Percentiles rank a stretch among this genome's conserved stretches.
These are phyloP conservation scores for Yamadazyma trypodendri DNA, from an alignment of 1,139 yeast genomes.

Conservation along the genomic window DNA sequence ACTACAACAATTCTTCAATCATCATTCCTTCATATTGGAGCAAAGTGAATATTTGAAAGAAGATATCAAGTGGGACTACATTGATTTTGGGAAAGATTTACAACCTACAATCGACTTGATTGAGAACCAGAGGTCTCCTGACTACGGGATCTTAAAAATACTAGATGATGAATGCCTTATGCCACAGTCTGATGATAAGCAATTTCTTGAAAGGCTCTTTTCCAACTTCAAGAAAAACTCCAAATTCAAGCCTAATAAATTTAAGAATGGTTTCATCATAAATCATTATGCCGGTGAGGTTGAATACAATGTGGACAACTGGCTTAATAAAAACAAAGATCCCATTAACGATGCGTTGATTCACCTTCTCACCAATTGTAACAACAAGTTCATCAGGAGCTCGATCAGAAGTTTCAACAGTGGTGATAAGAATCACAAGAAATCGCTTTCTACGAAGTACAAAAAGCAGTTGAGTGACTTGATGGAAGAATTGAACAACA, in stretches of 20 bases:
- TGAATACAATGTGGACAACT: constrained; percentile 85
- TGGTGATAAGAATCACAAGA: constrained; percentile 35
- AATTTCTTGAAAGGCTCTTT: constrained; percentile 80
- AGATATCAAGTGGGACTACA: constrained; percentile 93
- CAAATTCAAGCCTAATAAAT: constrained; percentile 71
- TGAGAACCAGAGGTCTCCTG: constrained; percentile 62
- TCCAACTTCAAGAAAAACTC: constrained; percentile 58
- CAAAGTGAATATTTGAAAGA: constrained; percentile 94
- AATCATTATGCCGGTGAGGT: constrained; percentile 96
- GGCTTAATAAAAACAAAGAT: constrained; percentile 94
- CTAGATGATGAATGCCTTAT: constrained; percentile 95
- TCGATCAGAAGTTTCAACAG: constrained; percentile 11
- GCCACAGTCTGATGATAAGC: constrained; percentile 82
- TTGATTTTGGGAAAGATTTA: constrained; percentile 94
- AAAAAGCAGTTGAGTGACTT: constrained; percentile 77
- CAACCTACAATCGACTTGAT: constrained; percentile 94
- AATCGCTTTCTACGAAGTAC: constrained; percentile 85
- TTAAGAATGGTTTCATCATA: constrained; percentile 68
- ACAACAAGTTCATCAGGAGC: constrained; percentile 45
- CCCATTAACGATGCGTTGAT: constrained; percentile 82
- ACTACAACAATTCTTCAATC: constrained; percentile 94
- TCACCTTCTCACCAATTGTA: constrained; percentile 54
- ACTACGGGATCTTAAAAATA: constrained; percentile 80
- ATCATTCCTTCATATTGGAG: constrained; percentile 94
- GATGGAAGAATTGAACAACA: constrained; percentile 70